Conservation (phyloP, 208 protist genomes). For the Crithidia bombi region DNA sequence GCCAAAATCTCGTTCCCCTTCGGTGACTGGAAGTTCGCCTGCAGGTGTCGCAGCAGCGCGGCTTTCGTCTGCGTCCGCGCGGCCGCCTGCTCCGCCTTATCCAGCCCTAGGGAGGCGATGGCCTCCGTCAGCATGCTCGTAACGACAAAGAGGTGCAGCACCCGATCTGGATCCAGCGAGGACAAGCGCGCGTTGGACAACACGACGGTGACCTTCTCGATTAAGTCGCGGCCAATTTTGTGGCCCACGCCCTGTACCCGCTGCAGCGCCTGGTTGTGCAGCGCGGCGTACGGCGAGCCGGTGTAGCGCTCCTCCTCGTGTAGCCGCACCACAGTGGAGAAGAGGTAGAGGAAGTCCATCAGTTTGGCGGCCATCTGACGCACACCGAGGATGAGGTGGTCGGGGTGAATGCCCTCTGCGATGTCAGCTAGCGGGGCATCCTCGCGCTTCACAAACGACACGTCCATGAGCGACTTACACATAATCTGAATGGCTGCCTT, state of each 20-base stretch:
- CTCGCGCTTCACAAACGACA: constrained; percentile 77
- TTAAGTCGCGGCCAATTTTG: constrained; percentile 67
- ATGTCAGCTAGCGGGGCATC: constrained; percentile 64
- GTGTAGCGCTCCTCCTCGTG: constrained; percentile 60
- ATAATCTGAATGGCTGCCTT: constrained; percentile 69
- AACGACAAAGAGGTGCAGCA: constrained; percentile 82
- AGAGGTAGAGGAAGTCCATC: constrained; percentile 84
- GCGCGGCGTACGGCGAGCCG: constrained; percentile 32
- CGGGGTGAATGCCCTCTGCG: constrained; percentile 75
- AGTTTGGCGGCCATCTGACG: constrained; percentile 75
- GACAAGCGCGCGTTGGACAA: constrained; percentile 48
- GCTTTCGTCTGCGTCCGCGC: constrained; percentile 57
- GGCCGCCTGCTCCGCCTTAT: constrained; percentile 44
- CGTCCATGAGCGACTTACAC: constrained; percentile 68
- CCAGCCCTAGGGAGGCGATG: constrained; percentile 48
- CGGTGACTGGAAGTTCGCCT: constrained; percentile 50
- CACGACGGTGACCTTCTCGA: constrained; percentile 72
- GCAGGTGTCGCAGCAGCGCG: constrained; percentile 58
- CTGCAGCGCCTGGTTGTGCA: constrained; percentile 54
- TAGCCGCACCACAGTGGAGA: constrained; percentile 53
- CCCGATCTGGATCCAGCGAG: constrained; percentile 61
- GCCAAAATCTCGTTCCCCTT: constrained; percentile 63
- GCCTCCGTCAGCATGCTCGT: constrained; percentile 78
- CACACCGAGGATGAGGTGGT: constrained; percentile 72
- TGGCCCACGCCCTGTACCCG: constrained; percentile 53